Conservation (phyloP, 805 yeast species). For the Limtongia smithiae region DNA sequence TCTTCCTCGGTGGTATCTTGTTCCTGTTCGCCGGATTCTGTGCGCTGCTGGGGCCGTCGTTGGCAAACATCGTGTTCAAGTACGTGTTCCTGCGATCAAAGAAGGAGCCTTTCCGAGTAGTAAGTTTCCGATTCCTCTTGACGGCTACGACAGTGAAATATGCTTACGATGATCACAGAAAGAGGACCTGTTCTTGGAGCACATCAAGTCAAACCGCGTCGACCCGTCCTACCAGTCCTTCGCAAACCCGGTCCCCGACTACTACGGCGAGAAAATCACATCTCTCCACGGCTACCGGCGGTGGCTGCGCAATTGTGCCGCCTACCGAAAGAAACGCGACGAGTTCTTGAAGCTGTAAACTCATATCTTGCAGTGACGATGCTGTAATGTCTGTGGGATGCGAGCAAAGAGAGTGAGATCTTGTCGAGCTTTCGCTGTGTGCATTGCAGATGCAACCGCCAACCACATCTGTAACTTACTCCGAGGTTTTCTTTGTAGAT, state of each 20-base stretch:
- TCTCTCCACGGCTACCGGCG: constrained; percentile 82
- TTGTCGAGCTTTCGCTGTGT: no score
- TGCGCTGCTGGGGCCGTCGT: constrained; percentile 73
- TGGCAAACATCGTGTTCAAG: constrained; percentile 71
- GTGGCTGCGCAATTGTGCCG: constrained; percentile 94
- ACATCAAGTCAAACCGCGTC: constrained; percentile 73
- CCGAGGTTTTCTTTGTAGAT: no score
- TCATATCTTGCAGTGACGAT: no score
- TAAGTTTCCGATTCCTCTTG: constrained; percentile 40
- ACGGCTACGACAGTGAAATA: not conserved
- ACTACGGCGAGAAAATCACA: constrained; percentile 93
- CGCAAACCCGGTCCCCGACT: constrained; percentile 93
- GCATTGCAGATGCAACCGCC: no score
- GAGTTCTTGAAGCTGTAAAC: constrained; percentile 11
- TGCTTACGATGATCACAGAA: constrained; percentile 39
- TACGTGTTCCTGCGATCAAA: constrained; percentile 8
- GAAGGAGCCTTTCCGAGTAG: constrained; percentile 15
- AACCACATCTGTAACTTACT: no score
- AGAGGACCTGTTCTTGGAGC: constrained; percentile 71
- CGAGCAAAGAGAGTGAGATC: no score
- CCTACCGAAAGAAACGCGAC: constrained; percentile 72
- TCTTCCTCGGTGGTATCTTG: constrained; percentile 72
- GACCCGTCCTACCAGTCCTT: constrained; percentile 89
- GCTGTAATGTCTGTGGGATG: no score
- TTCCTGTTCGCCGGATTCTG: constrained; percentile 72